Conservation (phyloP, 768 basidiomycete genomes). For the Podaxis mareebaensis region DNA sequence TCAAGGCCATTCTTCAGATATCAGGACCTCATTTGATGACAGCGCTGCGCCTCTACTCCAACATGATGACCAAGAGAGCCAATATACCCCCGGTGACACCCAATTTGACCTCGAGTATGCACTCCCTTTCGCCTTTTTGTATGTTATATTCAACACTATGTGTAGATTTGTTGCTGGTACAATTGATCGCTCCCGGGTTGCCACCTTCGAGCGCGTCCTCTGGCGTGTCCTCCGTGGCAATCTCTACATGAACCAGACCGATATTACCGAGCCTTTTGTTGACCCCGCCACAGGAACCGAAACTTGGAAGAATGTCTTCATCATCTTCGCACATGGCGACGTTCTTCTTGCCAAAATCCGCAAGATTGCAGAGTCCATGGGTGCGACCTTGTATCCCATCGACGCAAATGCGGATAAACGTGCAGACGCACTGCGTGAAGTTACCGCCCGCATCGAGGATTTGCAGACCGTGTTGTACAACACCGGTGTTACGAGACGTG, state of each 20-base stretch:
- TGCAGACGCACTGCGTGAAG: slow-evolving; percentile 85
- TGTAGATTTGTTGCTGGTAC: slow-evolving; percentile 94
- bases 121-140: not conserved
- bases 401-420: slow-evolving; percentile 94
- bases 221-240: slow-evolving; percentile 99
- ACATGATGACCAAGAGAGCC: slow-evolving; percentile 82
- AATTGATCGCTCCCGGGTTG: slow-evolving; percentile 87
- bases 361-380: slow-evolving; percentile 99
- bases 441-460: slow-evolving; percentile 87
- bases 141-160: slow-evolving; percentile 11
- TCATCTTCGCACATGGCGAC: slow-evolving; percentile 97
- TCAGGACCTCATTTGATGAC: slow-evolving; percentile 89
- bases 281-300: slow-evolving; percentile 82
- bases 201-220: slow-evolving; percentile 94
- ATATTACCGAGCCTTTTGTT: slow-evolving; percentile 90
- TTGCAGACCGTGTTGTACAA: slow-evolving; percentile 87
- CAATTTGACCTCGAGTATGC: slow-evolving; percentile 90
- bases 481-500: slow-evolving; percentile 79
- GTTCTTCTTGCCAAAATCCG: slow-evolving; percentile 94
- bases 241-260: slow-evolving; percentile 98
- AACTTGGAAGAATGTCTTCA: slow-evolving; percentile 97
- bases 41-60: slow-evolving; percentile 88
- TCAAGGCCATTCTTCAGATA: slow-evolving; percentile 74
- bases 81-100: slow-evolving; percentile 46
- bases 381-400: slow-evolving; percentile 94